Percentiles rank a stretch among this genome's conserved stretches.
phyloP scores from a whole-genome alignment of 257 asterid species.

The Vinca minor region DNA sequence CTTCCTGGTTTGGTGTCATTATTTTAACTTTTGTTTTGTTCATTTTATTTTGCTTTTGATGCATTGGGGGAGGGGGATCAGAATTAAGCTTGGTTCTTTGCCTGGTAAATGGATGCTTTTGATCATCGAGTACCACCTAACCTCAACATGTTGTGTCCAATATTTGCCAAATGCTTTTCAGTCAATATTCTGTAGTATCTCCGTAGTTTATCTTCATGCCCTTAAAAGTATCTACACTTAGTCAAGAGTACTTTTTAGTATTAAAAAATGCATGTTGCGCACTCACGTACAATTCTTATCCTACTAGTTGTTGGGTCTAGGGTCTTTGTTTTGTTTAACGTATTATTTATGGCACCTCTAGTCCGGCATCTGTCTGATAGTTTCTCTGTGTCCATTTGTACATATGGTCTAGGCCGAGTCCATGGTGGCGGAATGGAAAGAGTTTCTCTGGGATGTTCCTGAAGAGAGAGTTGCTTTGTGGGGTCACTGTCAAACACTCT shows the following conservation, averaged over 20 bases:
- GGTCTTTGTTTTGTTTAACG: background rate
- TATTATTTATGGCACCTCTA: background rate
- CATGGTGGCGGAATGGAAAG: slow-evolving; percentile 98
- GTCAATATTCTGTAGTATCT: background rate
- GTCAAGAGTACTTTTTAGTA: background rate
- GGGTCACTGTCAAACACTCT: slow-evolving; percentile 96
- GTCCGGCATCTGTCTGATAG: slow-evolving; percentile 3
- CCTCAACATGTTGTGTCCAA: background rate
- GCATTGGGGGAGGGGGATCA: background rate
- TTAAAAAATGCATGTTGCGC: background rate
- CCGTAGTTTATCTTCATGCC: background rate
- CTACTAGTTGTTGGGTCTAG: background rate
- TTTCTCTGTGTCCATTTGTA: slow-evolving; percentile 24
- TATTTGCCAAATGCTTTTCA: background rate
- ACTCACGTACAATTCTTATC: background rate
- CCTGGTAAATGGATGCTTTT: background rate
- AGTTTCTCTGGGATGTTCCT: slow-evolving; percentile 96
- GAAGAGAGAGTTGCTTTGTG: slow-evolving; percentile 96
- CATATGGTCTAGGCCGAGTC: slow-evolving; percentile 72
- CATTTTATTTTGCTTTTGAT: background rate
- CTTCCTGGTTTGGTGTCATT: background rate
- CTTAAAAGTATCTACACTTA: background rate
- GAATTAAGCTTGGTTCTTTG: background rate
- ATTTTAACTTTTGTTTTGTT: background rate
- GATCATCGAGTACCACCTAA: background rate